These are phyloP conservation scores for Xenoacremonium recifei DNA, from an alignment of 2,329 filamentous ascomycete genomes.

Conservation along the genomic window DNA sequence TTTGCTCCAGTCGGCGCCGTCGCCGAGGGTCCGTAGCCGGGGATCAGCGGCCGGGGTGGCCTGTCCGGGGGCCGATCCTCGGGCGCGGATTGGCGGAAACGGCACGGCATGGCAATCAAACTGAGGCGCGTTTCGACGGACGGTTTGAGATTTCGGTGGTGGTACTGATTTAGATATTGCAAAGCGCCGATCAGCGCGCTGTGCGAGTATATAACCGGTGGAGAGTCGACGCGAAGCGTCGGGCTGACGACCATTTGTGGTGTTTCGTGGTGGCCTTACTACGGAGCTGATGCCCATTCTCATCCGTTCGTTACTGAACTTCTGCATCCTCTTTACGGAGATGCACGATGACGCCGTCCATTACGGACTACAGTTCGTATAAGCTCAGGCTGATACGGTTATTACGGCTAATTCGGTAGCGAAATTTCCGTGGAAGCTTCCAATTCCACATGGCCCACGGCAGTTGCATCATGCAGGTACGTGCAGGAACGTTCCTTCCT, in stretches of 20 bases:
- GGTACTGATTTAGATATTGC: no score
- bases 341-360: no score
- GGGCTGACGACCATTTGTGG: not conserved
- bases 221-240: not conserved
- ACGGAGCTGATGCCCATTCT: no score
- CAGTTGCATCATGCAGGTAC: no score
- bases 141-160: slow-evolving; percentile 6
- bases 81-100: not conserved
- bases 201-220: not conserved
- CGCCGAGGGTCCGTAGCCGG: slow-evolving; percentile 1
- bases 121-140: not conserved
- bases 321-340: not conserved
- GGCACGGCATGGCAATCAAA: slow-evolving; percentile 1
- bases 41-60: slow-evolving; percentile 6
- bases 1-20: slow-evolving; percentile 10
- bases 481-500: no score
- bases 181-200: no score
- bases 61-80: not conserved
- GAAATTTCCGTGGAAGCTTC: no score
- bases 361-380: no score
- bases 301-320: no score
- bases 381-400: no score
- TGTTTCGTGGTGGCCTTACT: not conserved
- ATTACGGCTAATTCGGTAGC: no score
- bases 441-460: no score